Conservation (phyloP, 1,284 basidiomycete genomes). For the Irpex sp. region DNA sequence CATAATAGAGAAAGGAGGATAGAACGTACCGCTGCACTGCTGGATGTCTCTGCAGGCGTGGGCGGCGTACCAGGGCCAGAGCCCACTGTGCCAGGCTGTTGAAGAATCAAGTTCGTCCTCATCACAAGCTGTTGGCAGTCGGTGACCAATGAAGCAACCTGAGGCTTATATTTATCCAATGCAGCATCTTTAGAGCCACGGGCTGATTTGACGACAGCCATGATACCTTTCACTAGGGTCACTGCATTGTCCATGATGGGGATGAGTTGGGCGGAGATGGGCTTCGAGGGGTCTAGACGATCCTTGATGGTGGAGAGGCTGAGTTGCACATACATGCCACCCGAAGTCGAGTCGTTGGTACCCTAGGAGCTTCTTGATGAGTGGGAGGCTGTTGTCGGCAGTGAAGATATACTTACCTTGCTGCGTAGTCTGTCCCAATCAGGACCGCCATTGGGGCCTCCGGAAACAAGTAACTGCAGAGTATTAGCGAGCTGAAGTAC, state of each 20-base stretch:
- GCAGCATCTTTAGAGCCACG: neutral
- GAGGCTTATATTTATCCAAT: neutral
- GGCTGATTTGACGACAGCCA: neutral
- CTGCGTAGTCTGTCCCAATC: neutral
- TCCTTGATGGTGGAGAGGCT: neutral
- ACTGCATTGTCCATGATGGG: constrained; percentile 2
- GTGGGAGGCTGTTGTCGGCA: too few relatives aligned
- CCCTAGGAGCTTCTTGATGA: neutral
- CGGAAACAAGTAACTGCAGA: neutral
- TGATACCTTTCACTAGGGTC: neutral
- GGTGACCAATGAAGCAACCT: neutral
- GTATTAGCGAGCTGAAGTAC: neutral
- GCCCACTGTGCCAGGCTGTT: neutral
- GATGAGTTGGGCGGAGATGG: neutral
- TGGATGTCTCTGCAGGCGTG: neutral
- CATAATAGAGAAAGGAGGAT: neutral
- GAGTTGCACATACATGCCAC: neutral
- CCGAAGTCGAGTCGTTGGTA: neutral
- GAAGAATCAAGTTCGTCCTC: constrained; percentile 1
- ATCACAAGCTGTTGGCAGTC: neutral
- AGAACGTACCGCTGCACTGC: neutral
- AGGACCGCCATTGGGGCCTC: neutral
- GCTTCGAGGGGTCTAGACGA: neutral
- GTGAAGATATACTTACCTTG: neutral
- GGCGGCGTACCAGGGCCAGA: neutral